Evolutionary conservation across 140 eudicot genomes (phyloP), one percentile per base, ranked within the genome.

Genomic region (Cichorium intybus): DNA sequence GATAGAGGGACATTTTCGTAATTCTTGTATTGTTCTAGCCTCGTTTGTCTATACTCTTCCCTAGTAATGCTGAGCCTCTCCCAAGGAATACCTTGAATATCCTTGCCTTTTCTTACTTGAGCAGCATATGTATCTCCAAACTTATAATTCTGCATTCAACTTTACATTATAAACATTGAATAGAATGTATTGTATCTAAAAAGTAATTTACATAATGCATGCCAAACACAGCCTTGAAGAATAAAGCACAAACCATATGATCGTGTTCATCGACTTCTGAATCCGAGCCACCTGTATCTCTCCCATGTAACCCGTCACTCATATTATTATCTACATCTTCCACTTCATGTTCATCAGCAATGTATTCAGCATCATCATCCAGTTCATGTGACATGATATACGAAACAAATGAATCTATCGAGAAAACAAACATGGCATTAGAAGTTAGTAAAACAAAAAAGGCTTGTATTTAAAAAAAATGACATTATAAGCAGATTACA

Each of bases 41-140:
- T 79, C 20, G 89, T 87, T 72, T 82, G 85, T 76, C 96, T 79
- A 66, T 85, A 88, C 54, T 83, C 81, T 48, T 92, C 96, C 63
- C 96, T 77, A 16, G 95, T 85, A 37, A 85, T 79, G 72, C 80
- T 85, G 29, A 88, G 84, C 66, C 86, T 70, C 22, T 88, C 96
- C 98, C 98, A 92, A 0, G 96, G 96, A 37, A 92, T 88, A 35
- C 98, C 98, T 80, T 92, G 98, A 57, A 92, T 85, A 55, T 92
- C 98, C 76, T 81, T 83, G 51, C 98, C 98, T 48, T 61, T 69
- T 78, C 95, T 83, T 24, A 87, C 98, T 56, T 92, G 87, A 66
- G 96, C 89, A 27, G 96, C 85, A n/a, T 96, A 76, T 22, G 96
- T 92, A 61, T 88, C 95, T 35, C 77, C 77, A 62, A 69, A 43